A percentile compares a stretch with the other conserved stretches of the same genome.
Evolutionary conservation across 495 filamentous ascomycete species (phyloP).

Genomic region (Penicillium desertorum): DNA sequence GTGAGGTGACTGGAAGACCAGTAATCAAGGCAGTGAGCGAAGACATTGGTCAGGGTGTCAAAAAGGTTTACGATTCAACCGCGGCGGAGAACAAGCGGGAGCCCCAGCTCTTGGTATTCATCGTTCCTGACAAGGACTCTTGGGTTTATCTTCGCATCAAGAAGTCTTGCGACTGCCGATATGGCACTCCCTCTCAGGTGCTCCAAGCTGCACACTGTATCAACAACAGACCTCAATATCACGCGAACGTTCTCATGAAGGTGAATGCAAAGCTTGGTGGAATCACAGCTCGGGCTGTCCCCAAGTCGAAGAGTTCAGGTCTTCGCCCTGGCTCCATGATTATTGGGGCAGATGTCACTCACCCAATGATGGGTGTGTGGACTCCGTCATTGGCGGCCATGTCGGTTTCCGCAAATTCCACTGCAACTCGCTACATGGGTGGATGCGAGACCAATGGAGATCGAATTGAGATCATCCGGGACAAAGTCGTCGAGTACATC

Average conservation of each 20-base stretch:
- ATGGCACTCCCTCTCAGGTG: conserved; percentile 71
- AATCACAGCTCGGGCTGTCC: conserved; percentile 54
- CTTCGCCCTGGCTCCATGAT: conserved; percentile 63
- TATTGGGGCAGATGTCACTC: conserved; percentile 88
- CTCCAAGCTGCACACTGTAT: conserved; percentile 61
- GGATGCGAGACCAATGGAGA: conserved; percentile 74
- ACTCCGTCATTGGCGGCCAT: conserved; percentile 82
- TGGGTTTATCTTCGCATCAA: conserved; percentile 76
- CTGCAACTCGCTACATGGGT: conserved; percentile 70
- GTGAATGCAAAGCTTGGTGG: conserved; percentile 96
- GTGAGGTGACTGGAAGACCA: conserved; percentile 47
- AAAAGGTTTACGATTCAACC: conserved; percentile 49
- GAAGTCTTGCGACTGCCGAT: conserved; percentile 77
- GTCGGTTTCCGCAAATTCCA: conserved; percentile 72
- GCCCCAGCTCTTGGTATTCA: conserved; percentile 68
- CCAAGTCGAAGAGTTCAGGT: conserved; percentile 28
- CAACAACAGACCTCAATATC: conserved; percentile 68
- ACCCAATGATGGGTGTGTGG: conserved; percentile 63
- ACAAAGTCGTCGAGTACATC: conserved; percentile 61
- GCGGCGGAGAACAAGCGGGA: conserved; percentile 45
- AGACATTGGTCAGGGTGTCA: conserved; percentile 54
- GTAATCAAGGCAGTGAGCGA: conserved; percentile 33
- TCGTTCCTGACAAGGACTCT: conserved; percentile 65
- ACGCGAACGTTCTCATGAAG: conserved; percentile 89
- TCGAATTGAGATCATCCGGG: conserved; percentile 70